Conservation (phyloP, 2,329 filamentous ascomycete species). For the Fusarium secorum region DNA sequence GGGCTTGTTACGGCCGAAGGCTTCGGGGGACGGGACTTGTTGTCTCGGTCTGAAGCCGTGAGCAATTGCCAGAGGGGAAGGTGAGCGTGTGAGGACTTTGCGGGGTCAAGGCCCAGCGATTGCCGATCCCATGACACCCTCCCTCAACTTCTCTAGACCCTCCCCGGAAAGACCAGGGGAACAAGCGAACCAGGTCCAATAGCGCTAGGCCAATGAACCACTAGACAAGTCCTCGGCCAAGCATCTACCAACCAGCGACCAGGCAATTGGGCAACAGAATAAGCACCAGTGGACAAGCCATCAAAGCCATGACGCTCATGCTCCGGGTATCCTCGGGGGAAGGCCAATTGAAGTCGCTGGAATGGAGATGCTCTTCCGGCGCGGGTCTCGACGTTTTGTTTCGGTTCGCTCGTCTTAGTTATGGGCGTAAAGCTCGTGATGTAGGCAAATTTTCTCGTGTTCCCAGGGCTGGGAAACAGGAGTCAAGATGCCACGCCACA, state of each 20-base stretch:
- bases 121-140: constrained; percentile 42
- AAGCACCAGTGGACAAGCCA: constrained; percentile 40
- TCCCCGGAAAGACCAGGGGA: constrained; percentile 32
- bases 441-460: constrained; percentile 16
- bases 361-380: constrained; percentile 32
- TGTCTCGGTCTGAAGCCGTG: constrained; percentile 35
- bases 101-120: constrained; percentile 35
- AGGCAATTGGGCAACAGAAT: constrained; percentile 44
- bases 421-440: constrained; percentile 28
- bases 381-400: constrained; percentile 13
- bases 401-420: constrained; percentile 7
- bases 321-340: constrained; percentile 42
- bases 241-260: constrained; percentile 42
- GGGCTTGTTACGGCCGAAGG: constrained; percentile 30
- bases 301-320: constrained; percentile 35
- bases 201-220: constrained; percentile 21
- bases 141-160: background rate
- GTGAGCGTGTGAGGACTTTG: constrained; percentile 27
- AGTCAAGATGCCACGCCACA: constrained; percentile 11
- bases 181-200: constrained; percentile 30
- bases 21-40: constrained; percentile 24
- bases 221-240: constrained; percentile 29
- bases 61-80: constrained; percentile 22
- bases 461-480: background rate
- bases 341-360: constrained; percentile 37